Evolutionary conservation across 176 grass and related monocot species (phyloP), one percentile per base, ranked within the genome.

Genomic region (Neostapfia colusana): DNA sequence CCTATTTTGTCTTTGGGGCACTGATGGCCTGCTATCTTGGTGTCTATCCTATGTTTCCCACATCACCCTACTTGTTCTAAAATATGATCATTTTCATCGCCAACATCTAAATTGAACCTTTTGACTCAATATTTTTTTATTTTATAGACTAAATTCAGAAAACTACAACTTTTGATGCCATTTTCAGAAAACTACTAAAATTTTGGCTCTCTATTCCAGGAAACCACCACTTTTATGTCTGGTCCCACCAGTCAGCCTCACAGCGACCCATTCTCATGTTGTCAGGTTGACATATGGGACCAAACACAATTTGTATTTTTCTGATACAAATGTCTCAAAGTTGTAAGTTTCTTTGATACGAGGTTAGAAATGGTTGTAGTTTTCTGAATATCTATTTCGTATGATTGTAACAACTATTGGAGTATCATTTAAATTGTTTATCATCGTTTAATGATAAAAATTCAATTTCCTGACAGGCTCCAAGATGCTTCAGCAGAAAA

Each of bases 401-500:
- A 45, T 41, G 12, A 10, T 43, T 38, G 16, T 8, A 63, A 75
- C 50, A 63, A 69, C 13, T 69, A 63, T 34, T 41, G 6, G 2
- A 14, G 6, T 39, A 37, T 4, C 31, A 66, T 70, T 80, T 59
- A 45, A 14, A 58, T 59, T 70, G 76, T 14, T 13, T 24, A 14
- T 28, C 13, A 9, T 66, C 67, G 31, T 17, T 80, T 74, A 27
- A 61, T 53, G 62, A 25, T 21, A 15, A 63, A 48, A 28, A 20
- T 16, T 55, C 36, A 58, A 72, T 77, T 78, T 65, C n/a, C 24
- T 65, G 79, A 74, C 81, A 93, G 93, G 86, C 73, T 36, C 69
- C 20, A 42, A 91, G 72, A 49, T 69, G 67, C 62, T 90, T 44
- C 83, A 87, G 24, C 61, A 80, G 25, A 88, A 83, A 71, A 83